Base-by-base conservation (phyloP, 1,284 basidiomycete genomes). In the Cutaneotrichosporon dermatis region DNA sequence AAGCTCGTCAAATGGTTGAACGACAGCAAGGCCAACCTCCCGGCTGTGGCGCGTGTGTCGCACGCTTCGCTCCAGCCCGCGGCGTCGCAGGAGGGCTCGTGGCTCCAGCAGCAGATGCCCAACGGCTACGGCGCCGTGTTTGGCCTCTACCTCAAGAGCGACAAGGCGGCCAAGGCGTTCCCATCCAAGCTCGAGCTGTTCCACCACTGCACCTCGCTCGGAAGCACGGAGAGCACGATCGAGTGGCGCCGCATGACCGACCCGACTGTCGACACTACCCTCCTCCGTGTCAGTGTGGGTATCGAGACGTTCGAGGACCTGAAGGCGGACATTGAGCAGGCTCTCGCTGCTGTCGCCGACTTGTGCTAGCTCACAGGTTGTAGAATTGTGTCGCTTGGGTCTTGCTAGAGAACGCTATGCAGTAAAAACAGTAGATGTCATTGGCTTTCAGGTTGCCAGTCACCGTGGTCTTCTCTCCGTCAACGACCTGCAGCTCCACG, bases 141-240 rank as follows among this genome's bases (percentile, higher is more conserved):
- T 71, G 79, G 87, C 12, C 82, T 92, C 57, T 54, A 70, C 83
- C 59, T 88, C 86, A 62, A 62, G 82, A 65, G 53, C 1, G 10
- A 51, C 49, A 45, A 54, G 39, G 43, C 16, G 35, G 62, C 65
- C 7, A 49, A 39, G 48, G 25, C 40, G n/a, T 51, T 66, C 10
- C 66, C 53, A n/a, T 56, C 58, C 39, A 55, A 33, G 44, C 59
- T 66, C 16, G 45, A 40, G 12, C 33, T 58, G 51, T 56, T 51
- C 39, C 69, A 92, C 88, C 84, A 89, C 55, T 92, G 92, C 4
- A 95, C 92, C 4, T 91, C 88, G 64, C 82, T 96, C 6, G 92
- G 92, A n/a, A 89, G 92, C n/a, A 90, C 94, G 2, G 93, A 96
- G 76, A 89, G 88, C 11, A 81, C 94, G 46, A 85, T 88, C 41